phyloP scores from a whole-genome alignment of 192 early-diverging fungal species.

The Dissophora ornata region DNA sequence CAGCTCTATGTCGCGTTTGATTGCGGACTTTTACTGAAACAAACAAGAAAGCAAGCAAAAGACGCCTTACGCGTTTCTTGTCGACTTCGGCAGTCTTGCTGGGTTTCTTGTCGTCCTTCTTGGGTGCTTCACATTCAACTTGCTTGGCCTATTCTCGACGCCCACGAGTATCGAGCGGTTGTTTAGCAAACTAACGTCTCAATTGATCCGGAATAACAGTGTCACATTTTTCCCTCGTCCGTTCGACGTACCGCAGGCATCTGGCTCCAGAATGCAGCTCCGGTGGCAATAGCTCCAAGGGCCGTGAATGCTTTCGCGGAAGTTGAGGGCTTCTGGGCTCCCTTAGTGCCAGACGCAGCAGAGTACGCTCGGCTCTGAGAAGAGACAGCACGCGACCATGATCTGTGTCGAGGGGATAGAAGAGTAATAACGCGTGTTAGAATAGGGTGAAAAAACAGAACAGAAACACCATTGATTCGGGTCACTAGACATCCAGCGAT shows the following conservation, averaged over 20 bases:
- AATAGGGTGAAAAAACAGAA: not conserved
- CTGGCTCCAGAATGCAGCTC: conserved; percentile 45
- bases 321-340: conserved; percentile 1
- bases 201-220: not conserved
- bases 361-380: conserved; percentile 22
- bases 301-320: conserved; percentile 12
- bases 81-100: conserved; percentile 41
- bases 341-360: not conserved
- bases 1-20: too few relatives aligned
- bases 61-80: conserved; percentile 44
- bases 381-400: conserved; percentile 25
- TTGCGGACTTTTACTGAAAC: too few relatives aligned
- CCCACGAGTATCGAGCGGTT: not conserved
- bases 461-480: not conserved
- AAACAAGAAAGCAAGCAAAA: too few relatives aligned
- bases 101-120: conserved; percentile 27
- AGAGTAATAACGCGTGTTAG: not conserved
- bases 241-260: conserved; percentile 16
- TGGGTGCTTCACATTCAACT: conserved; percentile 42
- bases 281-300: conserved; percentile 19
- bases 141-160: conserved; percentile 7
- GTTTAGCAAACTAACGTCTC: not conserved
- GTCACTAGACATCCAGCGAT: not conserved
- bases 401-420: conserved; percentile 12
- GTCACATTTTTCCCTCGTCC: too few relatives aligned